Evolutionary conservation across 768 basidiomycete species (phyloP).

Genomic region (Hemileccinum rubropunctum): DNA sequence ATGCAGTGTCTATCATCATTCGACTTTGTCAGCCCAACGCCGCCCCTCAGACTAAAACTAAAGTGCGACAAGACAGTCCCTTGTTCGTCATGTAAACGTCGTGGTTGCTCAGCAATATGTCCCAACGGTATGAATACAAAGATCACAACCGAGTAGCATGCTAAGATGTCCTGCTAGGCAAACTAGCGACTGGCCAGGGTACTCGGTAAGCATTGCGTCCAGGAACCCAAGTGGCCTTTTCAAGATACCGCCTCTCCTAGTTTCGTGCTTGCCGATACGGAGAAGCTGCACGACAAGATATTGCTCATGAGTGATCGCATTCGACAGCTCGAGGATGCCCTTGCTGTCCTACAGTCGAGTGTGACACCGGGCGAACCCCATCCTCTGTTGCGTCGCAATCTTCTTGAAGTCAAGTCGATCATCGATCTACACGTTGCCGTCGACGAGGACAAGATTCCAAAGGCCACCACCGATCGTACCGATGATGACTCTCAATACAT

Average conservation of each 20-base stretch:
- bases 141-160: not conserved
- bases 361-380: slow-evolving; percentile 48
- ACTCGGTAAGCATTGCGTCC: slow-evolving; percentile 50
- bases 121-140: slow-evolving; percentile 48
- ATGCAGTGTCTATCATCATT: slow-evolving; percentile 6
- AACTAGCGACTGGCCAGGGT: slow-evolving; percentile 73
- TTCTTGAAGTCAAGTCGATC: slow-evolving; percentile 63
- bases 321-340: slow-evolving; percentile 67
- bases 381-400: slow-evolving; percentile 57
- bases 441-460: slow-evolving; percentile 34
- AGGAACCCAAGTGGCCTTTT: not conserved
- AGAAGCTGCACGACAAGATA: slow-evolving; percentile 67
- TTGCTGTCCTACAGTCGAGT: slow-evolving; percentile 51
- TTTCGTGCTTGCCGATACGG: slow-evolving; percentile 71
- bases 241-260: slow-evolving; percentile 28
- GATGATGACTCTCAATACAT: slow-evolving; percentile 52
- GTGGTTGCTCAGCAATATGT: slow-evolving; percentile 76
- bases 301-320: slow-evolving; percentile 68
- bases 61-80: slow-evolving; percentile 73
- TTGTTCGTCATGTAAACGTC: slow-evolving; percentile 59
- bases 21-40: not conserved
- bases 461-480: slow-evolving; percentile 27
- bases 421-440: slow-evolving; percentile 65
- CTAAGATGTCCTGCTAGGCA: slow-evolving; percentile 33
- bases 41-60: slow-evolving; percentile 50